Conservation (phyloP, 2,329 filamentous ascomycete species). For the Metarhizium sp. region DNA sequence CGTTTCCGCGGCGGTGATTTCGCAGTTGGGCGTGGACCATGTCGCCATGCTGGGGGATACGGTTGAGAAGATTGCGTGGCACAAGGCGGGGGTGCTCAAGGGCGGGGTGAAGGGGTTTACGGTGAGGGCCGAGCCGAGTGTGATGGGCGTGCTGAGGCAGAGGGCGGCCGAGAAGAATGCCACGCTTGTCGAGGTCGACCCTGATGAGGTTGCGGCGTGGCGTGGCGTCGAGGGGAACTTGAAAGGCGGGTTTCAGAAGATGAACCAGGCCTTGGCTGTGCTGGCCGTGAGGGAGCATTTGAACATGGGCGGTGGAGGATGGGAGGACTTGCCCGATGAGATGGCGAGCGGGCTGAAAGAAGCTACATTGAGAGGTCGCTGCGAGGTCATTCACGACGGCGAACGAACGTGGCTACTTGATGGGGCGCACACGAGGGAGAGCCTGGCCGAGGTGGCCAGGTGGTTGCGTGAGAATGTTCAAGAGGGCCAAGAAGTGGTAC, state of each 20-base stretch:
- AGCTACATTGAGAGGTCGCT: constrained; percentile 66
- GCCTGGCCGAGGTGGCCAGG: constrained; percentile 61
- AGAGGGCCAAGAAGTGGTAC: constrained; percentile 29
- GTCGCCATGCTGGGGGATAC: constrained; percentile 70
- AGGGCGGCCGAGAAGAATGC: constrained; percentile 49
- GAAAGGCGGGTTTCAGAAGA: constrained; percentile 43
- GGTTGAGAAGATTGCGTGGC: constrained; percentile 76
- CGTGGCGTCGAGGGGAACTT: constrained; percentile 32
- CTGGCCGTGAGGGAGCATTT: constrained; percentile 50
- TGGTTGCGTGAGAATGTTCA: constrained; percentile 60
- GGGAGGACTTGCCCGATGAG: constrained; percentile 21
- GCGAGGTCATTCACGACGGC: constrained; percentile 52
- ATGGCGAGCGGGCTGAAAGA: constrained; percentile 57
- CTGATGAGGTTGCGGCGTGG: constrained; percentile 29
- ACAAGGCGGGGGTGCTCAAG: constrained; percentile 86
- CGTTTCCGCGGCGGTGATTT: constrained; percentile 64
- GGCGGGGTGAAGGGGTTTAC: constrained; percentile 33
- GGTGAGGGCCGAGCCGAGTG: constrained; percentile 17
- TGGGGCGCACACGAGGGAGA: constrained; percentile 81
- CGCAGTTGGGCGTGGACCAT: constrained; percentile 80
- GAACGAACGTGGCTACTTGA: constrained; percentile 70
- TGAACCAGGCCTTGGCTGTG: constrained; percentile 50
- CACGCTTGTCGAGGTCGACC: constrained; percentile 31
- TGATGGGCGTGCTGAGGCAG: constrained; percentile 44
- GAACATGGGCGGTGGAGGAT: constrained; percentile 13